Base-by-base conservation (phyloP, 345 rosid genomes). In the Eucalyptus shirleyi region DNA sequence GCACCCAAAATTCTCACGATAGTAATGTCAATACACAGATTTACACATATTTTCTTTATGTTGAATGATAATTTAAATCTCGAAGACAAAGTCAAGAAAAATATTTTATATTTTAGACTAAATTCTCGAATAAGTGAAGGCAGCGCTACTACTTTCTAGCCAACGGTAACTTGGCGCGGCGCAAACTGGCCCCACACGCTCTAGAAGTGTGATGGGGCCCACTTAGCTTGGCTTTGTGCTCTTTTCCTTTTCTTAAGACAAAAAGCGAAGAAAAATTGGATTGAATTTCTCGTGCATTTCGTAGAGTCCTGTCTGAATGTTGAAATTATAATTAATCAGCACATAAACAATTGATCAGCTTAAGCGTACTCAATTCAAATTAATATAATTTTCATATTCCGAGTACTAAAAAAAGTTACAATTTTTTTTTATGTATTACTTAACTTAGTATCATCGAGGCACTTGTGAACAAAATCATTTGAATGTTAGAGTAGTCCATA, bases 391-490 rank as follows among this genome's bases (percentile, higher is more conserved):
- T 69, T 34, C 81, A 18, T 18, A 18, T 45, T 19, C 26, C 3
- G 0, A 3, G 3, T 19, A 34, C 26, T 4, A 34, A 18, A 34
- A 62, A 30, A 12, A 4, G 5, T 4, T 11, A 59, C 0, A 59
- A 24, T 34, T 34, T 10, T 69, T 69, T 34, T 5, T 72, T 3
- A 17, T 17, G 9, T 4, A 11, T 72, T 69, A 7, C 81, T 69
- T 69, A 34, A 34, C 2, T 23, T 3, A 32, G 24, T 69, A 1
- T 69, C 0, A 12, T 6, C 8, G 6, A 9, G 12, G 1, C 3
- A 5, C 26, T 19, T 1, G 5, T 19, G 19, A 19, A 6, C 45
- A 37, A 72, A 37, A 34, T 32, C 4, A 2, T 69, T 34, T 2
- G 5, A 69, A 18, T 1, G 3, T 18, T 18, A 15, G 2, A 67